phyloP scores from a whole-genome alignment of 2,329 filamentous ascomycete species.

The Calonectria leucothoes region DNA sequence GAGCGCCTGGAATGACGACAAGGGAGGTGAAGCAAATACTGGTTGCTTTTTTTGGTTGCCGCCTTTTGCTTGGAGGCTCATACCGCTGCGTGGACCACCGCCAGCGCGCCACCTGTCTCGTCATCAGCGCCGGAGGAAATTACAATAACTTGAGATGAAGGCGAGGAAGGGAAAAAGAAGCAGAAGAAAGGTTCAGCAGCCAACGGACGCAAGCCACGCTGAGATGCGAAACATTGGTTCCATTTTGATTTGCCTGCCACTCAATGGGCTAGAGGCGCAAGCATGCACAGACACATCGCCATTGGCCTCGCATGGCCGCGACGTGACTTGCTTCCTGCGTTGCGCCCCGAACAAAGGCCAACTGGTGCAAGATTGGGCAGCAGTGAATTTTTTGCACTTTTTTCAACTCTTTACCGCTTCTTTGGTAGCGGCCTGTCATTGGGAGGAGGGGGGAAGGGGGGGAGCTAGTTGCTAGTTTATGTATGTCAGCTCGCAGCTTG shows the following conservation, averaged over 20 bases:
- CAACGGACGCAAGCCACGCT: background rate
- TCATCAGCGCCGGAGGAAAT: background rate
- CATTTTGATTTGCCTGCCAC: background rate
- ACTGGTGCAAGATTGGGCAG: conserved; percentile 1
- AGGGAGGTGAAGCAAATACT: background rate
- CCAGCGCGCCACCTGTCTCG: background rate
- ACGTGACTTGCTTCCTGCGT: background rate
- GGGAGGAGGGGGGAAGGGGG: background rate
- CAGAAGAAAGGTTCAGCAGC: background rate
- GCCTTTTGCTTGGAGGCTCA: background rate
- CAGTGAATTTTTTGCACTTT: background rate
- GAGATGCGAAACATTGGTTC: conserved; percentile 4
- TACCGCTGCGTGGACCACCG: too few species aligned
- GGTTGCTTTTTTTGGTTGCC: background rate
- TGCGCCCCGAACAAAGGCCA: background rate
- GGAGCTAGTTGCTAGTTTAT: background rate
- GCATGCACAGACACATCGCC: background rate
- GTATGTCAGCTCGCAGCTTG: conserved; percentile 1
- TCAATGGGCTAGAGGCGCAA: background rate
- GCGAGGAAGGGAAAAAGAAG: background rate
- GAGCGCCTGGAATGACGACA: background rate
- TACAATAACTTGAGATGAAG: background rate
- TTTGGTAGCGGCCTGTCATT: background rate
- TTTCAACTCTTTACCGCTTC: conserved; percentile 9
- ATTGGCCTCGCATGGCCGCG: background rate